Evolutionary conservation across 2,329 filamentous ascomycete species (phyloP), one percentile per base, ranked within the genome.

Genomic region (Colletotrichum theobromicola): DNA sequence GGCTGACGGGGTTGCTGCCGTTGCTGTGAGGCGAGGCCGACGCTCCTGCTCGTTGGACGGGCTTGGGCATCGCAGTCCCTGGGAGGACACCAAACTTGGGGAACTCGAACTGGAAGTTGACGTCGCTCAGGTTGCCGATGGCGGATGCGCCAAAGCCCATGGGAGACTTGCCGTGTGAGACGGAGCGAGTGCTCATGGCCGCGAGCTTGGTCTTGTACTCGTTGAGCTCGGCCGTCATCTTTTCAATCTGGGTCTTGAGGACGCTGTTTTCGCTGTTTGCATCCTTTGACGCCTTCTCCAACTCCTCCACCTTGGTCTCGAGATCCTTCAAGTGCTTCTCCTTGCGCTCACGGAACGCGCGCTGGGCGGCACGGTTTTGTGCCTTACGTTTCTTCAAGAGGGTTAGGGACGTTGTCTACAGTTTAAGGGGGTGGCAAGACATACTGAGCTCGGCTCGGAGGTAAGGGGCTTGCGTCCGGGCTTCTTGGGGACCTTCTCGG

Each of bases 401-500:
- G 9, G 64, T 74, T 46, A 55, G 37, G 34, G 37, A 34, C 64
- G 35, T 50, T 9, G 61, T 74, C 24, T 50, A 26, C 9, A 7
- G 18, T 5, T 5, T n/a, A 28, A 28, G 10, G 60, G 21, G 10
- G 21, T 28, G 10, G 58, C 26, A 57, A 32, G 28, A 66, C 96
- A 88, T 92, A 98, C 96, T 78, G 96, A 97, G 79, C 94, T 98
- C 28, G 97, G 97, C 84, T 98, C 97, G 26, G 95, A 97, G 62
- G 95, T 98, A 80, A 98, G 88, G 24, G 96, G 97, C 88, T 99
- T 99, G 77, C 97, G 92, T 65, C 97, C 97, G 6, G 97, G 96
- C 86, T 98, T 99, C 91, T 98, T 98, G 28, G 95, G 92, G 57
- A 93, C 89, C 85, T 97, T 98, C 58, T 96, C 95, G 70, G 95